Evolutionary conservation across 306 rosid genomes (phyloP), one percentile per base, ranked within the genome.

Genomic region (Trifolium fragiferum): DNA sequence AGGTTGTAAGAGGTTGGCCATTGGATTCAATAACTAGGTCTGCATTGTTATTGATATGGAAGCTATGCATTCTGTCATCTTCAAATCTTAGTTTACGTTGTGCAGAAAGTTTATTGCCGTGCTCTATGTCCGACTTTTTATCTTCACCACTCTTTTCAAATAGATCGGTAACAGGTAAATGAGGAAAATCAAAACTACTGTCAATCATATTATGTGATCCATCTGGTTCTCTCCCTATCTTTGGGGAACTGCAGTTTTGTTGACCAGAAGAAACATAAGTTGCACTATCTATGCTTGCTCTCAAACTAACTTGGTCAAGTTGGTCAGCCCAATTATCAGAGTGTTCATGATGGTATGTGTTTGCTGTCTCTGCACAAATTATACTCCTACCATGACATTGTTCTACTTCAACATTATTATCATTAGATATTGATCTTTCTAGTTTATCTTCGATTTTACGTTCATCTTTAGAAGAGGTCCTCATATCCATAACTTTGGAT

Each of bases 401-500:
- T 74, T 79, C 87, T 80, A 65, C 82, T 81, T 78, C 86, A 76
- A 81, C 72, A 80, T 66, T 67, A 75, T 70, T 76, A 79, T 86
- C 69, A 73, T 40, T 68, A 77, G 87, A 80, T 81, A 82, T 78
- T 84, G 87, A 76, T 72, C 70, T 82, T 83, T 81, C 93, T 84
- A 51, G 65, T 70, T 86, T 76, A 72, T 81, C 68, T 64, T 83
- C 86, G 37, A 78, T 69, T 67, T 72, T 63, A 57, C 43, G 69
- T 20, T 80, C 86, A 75, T 84, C 86, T 83, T 83, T 91, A 59
- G 98, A 85, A 47, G 86, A 76, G 49, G 91, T 88, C 76, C 98
- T 89, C 96, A 93, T 75, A 84, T 93, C 98, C 98, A 93, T 86
- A 57, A 93, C 90, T 83, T 88, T 90, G 80, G 97, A 86, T 60